A percentile compares a stretch with the other conserved stretches of the same genome.
Conservation (phyloP, 2,329 filamentous ascomycete genomes). For the Xylaria sp. region DNA sequence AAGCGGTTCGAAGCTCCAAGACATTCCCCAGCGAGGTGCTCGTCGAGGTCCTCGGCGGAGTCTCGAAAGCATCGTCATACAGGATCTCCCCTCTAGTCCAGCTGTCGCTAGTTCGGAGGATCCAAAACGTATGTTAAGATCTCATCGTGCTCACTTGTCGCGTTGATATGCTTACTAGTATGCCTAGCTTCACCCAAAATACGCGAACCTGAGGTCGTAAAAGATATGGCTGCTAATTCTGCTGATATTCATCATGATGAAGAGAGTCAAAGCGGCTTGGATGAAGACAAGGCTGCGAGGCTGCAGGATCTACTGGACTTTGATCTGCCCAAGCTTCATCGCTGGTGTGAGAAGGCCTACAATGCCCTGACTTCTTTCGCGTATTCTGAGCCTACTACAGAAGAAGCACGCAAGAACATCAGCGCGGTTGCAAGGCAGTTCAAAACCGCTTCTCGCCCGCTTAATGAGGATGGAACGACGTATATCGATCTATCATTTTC, state of each 20-base stretch:
- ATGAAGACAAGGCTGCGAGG: slow-evolving; percentile 20
- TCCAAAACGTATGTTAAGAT: slow-evolving; percentile 5
- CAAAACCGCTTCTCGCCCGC: slow-evolving; percentile 19
- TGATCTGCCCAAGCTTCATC: slow-evolving; percentile 26
- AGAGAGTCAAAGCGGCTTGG: slow-evolving; percentile 17
- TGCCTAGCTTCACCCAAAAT: slow-evolving; percentile 11
- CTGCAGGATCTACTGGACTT: slow-evolving; percentile 27
- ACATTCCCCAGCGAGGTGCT: slow-evolving; percentile 22
- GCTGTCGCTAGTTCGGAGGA: slow-evolving; percentile 11
- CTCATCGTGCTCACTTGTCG: background rate
- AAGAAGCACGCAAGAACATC: slow-evolving; percentile 17
- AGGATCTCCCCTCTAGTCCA: slow-evolving; percentile 16
- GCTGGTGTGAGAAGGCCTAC: slow-evolving; percentile 23
- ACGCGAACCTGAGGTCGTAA: background rate
- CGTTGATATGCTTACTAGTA: background rate
- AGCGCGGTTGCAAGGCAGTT: slow-evolving; percentile 14
- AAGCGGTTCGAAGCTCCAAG: slow-evolving; percentile 18
- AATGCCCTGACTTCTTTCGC: slow-evolving; percentile 16
- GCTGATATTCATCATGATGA: background rate
- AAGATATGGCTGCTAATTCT: background rate
- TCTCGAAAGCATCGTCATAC: slow-evolving; percentile 21
- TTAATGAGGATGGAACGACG: slow-evolving; percentile 12
- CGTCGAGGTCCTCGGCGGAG: slow-evolving; percentile 20
- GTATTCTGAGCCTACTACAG: slow-evolving; percentile 11
- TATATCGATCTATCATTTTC: slow-evolving; percentile 21